Conservation (phyloP, 306 rosid genomes). For the Luffa aegyptiaca region DNA sequence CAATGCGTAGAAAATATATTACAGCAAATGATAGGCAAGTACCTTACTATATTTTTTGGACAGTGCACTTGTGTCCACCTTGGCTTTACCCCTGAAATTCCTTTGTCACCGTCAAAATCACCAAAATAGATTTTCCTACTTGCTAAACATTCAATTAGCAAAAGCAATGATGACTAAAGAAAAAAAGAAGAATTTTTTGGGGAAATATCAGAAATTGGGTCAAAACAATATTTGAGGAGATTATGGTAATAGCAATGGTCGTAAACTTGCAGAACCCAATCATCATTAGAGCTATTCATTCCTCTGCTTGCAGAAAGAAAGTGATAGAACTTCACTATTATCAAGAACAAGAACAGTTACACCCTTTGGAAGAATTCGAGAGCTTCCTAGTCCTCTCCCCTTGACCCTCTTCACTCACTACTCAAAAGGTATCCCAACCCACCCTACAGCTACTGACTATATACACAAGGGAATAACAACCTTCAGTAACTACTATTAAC, state of each 20-base stretch:
- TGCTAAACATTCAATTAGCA: background rate
- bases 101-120: background rate
- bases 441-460: no score
- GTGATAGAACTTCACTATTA: no score
- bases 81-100: conserved; percentile 44
- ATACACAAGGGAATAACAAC: no score
- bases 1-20: background rate
- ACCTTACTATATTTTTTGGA: conserved; percentile 50
- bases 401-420: no score
- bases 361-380: no score
- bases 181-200: background rate
- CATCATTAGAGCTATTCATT: background rate
- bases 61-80: conserved; percentile 23
- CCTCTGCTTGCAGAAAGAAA: background rate
- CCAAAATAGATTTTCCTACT: background rate
- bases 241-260: background rate
- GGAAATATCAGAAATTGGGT: background rate
- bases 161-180: background rate
- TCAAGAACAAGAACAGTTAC: no score
- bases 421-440: no score
- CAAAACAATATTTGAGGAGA: background rate
- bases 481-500: no score
- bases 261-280: background rate
- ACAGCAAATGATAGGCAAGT: conserved; percentile 12
- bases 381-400: no score